These are phyloP conservation scores for Pseudophaeomoniella oleicola DNA, from an alignment of 2,329 filamentous ascomycete genomes.

Conservation along the genomic window DNA sequence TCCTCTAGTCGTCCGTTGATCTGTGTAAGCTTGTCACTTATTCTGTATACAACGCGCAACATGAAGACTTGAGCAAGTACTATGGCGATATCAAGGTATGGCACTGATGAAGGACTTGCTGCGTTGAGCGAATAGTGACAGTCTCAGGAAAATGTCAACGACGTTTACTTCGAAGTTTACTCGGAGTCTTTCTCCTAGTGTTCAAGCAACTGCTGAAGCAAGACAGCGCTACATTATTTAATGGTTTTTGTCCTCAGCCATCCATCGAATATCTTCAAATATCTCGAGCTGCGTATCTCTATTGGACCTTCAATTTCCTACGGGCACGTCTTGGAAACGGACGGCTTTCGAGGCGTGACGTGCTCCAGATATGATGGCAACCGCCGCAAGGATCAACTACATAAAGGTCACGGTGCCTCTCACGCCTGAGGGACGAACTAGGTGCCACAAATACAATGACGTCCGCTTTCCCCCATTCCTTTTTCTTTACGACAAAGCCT, in stretches of 20 bases:
- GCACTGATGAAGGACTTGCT: no score
- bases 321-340: conserved; percentile 32
- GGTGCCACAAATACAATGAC: no score
- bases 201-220: conserved; percentile 40
- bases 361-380: conserved; percentile 44
- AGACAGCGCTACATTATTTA: conserved; percentile 34
- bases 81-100: no score
- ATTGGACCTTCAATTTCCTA: conserved; percentile 56
- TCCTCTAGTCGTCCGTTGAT: no score
- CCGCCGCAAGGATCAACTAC: conserved; percentile 31
- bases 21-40: conserved; percentile 48
- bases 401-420: no score
- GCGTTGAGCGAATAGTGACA: not conserved
- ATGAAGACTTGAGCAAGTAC: conserved; percentile 58
- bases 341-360: conserved; percentile 54
- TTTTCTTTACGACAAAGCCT: conserved; percentile 24
- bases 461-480: no score
- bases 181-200: conserved; percentile 44
- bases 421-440: no score
- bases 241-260: conserved; percentile 36
- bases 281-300: conserved; percentile 53
- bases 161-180: conserved; percentile 51
- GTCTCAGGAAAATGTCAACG: conserved; percentile 40
- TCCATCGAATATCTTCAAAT: conserved; percentile 55
- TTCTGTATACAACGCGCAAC: conserved; percentile 58